Conservation (phyloP, 1,284 basidiomycete genomes). For the Sporisorium reilianum region DNA sequence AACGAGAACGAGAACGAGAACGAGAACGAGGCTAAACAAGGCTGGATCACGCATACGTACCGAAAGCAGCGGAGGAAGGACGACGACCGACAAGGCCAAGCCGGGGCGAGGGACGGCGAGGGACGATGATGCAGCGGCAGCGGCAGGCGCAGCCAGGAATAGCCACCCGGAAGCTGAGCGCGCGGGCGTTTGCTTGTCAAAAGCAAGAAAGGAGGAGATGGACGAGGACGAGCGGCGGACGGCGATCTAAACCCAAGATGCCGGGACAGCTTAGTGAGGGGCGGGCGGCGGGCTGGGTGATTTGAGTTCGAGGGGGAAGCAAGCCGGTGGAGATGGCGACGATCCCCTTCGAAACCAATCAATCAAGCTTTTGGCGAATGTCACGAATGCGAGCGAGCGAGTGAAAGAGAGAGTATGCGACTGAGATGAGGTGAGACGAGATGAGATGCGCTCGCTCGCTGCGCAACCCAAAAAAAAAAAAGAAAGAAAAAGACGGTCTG, state of each 20-base stretch:
- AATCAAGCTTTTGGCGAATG: constrained; percentile 7
- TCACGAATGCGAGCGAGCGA: neutral
- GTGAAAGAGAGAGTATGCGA: neutral
- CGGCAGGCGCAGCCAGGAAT: too few relatives aligned
- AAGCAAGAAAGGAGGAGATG: too few relatives aligned
- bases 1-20: too few relatives aligned
- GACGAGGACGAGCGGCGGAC: neutral
- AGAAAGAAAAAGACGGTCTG: neutral
- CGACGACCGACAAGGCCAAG: neutral
- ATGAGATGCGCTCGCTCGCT: neutral
- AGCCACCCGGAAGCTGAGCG: neutral
- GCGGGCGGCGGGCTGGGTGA: neutral
- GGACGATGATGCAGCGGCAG: too few relatives aligned
- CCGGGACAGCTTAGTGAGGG: neutral
- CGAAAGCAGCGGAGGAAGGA: neutral
- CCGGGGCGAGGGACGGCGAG: neutral
- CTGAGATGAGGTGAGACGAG: constrained; percentile 3
- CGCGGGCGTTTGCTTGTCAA: neutral
- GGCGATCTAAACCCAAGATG: constrained; percentile 9
- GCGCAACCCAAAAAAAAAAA: too few relatives aligned
- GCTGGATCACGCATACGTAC: constrained; percentile 9
- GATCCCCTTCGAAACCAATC: neutral
- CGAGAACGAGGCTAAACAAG: constrained; percentile 9
- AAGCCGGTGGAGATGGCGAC: neutral
- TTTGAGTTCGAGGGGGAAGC: neutral